Percentiles rank a stretch among this genome's conserved stretches.
Conservation (phyloP, 441 rosid species). For the Syzygium malaccense region DNA sequence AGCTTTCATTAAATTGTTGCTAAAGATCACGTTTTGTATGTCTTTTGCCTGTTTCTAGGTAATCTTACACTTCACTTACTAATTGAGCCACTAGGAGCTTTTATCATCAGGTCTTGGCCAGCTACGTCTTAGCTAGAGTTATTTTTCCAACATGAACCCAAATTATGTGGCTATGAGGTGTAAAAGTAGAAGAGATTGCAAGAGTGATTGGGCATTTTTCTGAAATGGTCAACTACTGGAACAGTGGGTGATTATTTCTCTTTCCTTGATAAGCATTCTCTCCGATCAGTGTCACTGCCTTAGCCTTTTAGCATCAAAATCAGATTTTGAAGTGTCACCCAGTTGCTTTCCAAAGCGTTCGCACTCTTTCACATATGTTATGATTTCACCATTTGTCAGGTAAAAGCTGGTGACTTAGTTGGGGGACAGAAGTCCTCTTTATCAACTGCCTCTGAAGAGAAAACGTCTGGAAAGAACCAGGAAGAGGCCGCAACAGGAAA, state of each 20-base stretch:
- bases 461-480: neutral
- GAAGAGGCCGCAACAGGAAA: neutral
- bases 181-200: neutral
- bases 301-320: neutral
- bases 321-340: neutral
- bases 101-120: neutral
- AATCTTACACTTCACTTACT: neutral
- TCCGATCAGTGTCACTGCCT: neutral
- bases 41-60: neutral
- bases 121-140: neutral
- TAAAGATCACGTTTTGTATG: neutral
- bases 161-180: neutral
- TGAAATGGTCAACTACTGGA: neutral
- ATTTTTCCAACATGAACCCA: neutral
- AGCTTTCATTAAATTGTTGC: neutral
- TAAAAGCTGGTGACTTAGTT: conserved; percentile 20
- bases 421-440: conserved; percentile 1
- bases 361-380: neutral
- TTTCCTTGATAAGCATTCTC: neutral
- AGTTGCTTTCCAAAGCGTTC: neutral
- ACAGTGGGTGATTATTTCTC: neutral
- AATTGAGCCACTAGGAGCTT: neutral
- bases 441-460: conserved; percentile 7
- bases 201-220: neutral
- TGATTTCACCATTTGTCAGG: conserved; percentile 15